phyloP scores from a whole-genome alignment of 116 monocot genomes.

The Cymodocea nodosa region DNA sequence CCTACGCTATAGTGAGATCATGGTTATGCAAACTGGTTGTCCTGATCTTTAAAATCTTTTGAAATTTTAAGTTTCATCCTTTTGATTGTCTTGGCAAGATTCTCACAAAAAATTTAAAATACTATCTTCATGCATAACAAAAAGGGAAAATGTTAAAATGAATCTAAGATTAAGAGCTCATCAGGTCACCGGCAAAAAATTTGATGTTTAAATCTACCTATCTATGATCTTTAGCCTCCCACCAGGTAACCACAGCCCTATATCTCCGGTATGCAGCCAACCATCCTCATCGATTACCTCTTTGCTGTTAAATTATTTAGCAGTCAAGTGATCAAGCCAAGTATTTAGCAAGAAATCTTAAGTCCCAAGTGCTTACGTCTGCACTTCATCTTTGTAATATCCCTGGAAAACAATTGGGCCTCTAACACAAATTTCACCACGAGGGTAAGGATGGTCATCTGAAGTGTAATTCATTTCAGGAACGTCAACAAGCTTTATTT shows the following conservation, averaged over 20 bases:
- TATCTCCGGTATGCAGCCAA: conserved; percentile 98
- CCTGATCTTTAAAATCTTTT: too few relatives aligned
- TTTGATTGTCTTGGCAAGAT: too few relatives aligned
- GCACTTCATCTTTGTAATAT: conserved; percentile 89
- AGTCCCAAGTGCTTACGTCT: conserved; percentile 49
- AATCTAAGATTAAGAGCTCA: too few relatives aligned
- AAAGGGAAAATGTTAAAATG: too few relatives aligned
- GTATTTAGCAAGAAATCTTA: not conserved
- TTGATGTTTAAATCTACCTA: conserved; percentile 25
- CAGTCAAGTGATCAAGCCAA: not conserved
- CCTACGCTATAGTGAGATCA: too few relatives aligned
- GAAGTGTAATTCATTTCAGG: conserved; percentile 98
- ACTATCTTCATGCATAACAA: too few relatives aligned
- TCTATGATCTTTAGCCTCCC: conserved; percentile 94
- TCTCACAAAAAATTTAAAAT: too few relatives aligned
- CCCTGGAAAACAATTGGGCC: conserved; percentile 77
- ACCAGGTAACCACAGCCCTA: conserved; percentile 90
- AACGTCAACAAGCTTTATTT: conserved; percentile 98
- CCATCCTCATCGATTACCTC: conserved; percentile 94
- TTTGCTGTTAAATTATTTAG: conserved; percentile 35
- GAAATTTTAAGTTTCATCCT: too few relatives aligned
- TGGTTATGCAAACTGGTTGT: too few relatives aligned
- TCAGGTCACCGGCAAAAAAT: not conserved
- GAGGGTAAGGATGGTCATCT: conserved; percentile 81
- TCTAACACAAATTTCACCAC: conserved; percentile 97